Base-by-base conservation (phyloP, 202 grass and related monocot genomes). In the Setaria viridis region DNA sequence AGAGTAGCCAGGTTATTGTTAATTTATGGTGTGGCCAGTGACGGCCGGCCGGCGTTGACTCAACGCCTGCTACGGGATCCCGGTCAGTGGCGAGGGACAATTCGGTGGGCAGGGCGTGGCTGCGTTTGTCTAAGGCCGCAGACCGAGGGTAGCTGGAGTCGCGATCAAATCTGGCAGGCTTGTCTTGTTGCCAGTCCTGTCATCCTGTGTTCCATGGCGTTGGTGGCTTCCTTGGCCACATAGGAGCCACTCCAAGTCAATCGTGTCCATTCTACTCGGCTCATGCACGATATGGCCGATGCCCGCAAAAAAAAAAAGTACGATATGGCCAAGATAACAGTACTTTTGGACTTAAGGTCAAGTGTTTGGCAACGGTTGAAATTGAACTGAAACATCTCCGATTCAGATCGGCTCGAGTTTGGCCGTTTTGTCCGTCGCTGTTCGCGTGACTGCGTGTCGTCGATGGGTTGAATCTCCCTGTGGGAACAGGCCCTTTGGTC, bases 121-220 rank as follows among this genome's bases (percentile, higher is more conserved):
- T 47, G 50, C 7, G 1, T 33, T 10, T 7, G 50, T 59, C 51
- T 17, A 35, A n/a, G 30, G 30, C 4, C 14, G 25, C 80, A 29
- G 19, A 21, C 25, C 4, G 49, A 29, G 41, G 19, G 13, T 63
- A 29, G 11, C 32, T 25, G 60, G 60, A 30, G 63, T 82, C 67
- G 41, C 50, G 49, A 68, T 43, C 76, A 43, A 16, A 53, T 47
- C 71, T 79, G 74, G 86, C 57, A 58, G 53, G 80, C 14, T n/a
- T 70, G 33, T 43, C 19, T 6, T 9, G 25, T 29, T 4, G 34
- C 1, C 33, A 6, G 9, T 46, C 9, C 6, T 8, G 43, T 46
- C 19, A 21, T 41, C 4, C 30, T 20, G 17, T 4, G 32, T 6
- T 14, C 21, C 55, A 39, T 49, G 57, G 25, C 30, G 32, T 62